phyloP scores from a whole-genome alignment of 805 yeast species.

The Yarrowia sp. region DNA sequence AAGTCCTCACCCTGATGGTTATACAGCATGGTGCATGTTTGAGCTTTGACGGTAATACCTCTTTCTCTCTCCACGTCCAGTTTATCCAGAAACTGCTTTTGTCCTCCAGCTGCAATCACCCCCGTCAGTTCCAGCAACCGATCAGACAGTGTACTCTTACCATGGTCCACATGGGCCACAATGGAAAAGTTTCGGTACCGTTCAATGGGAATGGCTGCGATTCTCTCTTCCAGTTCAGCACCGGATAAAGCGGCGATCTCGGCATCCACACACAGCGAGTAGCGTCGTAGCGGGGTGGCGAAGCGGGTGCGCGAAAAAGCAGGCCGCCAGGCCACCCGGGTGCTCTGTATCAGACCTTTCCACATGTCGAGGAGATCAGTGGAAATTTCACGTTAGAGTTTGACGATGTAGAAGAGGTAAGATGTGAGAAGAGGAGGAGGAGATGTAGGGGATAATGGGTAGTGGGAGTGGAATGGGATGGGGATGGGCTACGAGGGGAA shows the following conservation, averaged over 20 bases:
- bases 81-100: slow-evolving; percentile 84
- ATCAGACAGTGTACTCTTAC: slow-evolving; percentile 77
- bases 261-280: slow-evolving; percentile 4
- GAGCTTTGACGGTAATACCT: slow-evolving; percentile 96
- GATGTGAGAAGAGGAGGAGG: too few species aligned
- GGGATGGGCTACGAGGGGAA: too few species aligned
- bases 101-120: slow-evolving; percentile 71
- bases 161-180: slow-evolving; percentile 94
- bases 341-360: not conserved
- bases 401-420: too few species aligned
- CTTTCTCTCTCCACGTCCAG: slow-evolving; percentile 93
- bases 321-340: not conserved
- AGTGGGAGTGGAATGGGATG: too few species aligned
- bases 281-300: not conserved
- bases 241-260: slow-evolving; percentile 11
- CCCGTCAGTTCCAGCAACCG: slow-evolving; percentile 84
- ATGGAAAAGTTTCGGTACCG: slow-evolving; percentile 88
- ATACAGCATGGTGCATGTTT: slow-evolving; percentile 92
- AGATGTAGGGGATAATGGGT: too few species aligned
- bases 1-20: slow-evolving; percentile 67
- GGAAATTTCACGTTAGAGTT: too few species aligned
- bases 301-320: not conserved
- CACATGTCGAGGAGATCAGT: not conserved
- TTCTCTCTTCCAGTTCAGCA: slow-evolving; percentile 51
- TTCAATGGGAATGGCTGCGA: slow-evolving; percentile 75